phyloP scores from a whole-genome alignment of 2,329 filamentous ascomycete species.

The Fusarium cyanostomum region DNA sequence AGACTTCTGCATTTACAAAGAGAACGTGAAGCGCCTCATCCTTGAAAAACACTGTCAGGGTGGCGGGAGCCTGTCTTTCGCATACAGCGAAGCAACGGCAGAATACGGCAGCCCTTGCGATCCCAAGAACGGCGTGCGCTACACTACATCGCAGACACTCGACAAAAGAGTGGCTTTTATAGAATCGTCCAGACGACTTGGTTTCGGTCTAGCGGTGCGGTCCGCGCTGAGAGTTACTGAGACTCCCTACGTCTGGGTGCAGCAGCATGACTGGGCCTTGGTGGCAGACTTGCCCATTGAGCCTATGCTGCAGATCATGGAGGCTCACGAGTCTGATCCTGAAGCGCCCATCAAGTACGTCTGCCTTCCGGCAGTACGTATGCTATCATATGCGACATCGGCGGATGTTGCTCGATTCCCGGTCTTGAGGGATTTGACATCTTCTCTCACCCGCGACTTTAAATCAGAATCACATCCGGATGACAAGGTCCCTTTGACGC shows the following conservation, averaged over 20 bases:
- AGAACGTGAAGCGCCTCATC: constrained; percentile 55
- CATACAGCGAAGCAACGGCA: constrained; percentile 45
- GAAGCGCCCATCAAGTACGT: constrained; percentile 59
- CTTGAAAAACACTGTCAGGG: constrained; percentile 27
- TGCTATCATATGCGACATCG: constrained; percentile 60
- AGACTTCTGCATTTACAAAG: constrained; percentile 56
- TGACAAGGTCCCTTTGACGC: constrained; percentile 57
- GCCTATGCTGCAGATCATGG: constrained; percentile 58
- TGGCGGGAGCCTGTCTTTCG: not conserved
- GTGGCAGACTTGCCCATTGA: constrained; percentile 56
- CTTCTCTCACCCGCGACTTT: constrained; percentile 53
- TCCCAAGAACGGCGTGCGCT: constrained; percentile 49
- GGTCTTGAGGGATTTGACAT: constrained; percentile 53
- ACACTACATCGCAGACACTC: constrained; percentile 48
- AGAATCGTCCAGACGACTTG: constrained; percentile 58
- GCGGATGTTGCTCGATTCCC: constrained; percentile 57
- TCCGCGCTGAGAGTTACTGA: constrained; percentile 57
- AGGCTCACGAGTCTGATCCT: constrained; percentile 41
- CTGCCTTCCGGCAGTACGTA: constrained; percentile 61
- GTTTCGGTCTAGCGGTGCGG: constrained; percentile 64
- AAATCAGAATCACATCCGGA: constrained; percentile 31
- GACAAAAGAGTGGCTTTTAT: constrained; percentile 57
- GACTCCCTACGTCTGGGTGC: constrained; percentile 65
- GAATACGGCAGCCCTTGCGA: constrained; percentile 57
- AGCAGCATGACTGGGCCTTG: constrained; percentile 66